Evolutionary conservation across 495 filamentous ascomycete genomes (phyloP), one percentile per base, ranked within the genome.

Genomic region (Hypoxylon lienhwacheense): DNA sequence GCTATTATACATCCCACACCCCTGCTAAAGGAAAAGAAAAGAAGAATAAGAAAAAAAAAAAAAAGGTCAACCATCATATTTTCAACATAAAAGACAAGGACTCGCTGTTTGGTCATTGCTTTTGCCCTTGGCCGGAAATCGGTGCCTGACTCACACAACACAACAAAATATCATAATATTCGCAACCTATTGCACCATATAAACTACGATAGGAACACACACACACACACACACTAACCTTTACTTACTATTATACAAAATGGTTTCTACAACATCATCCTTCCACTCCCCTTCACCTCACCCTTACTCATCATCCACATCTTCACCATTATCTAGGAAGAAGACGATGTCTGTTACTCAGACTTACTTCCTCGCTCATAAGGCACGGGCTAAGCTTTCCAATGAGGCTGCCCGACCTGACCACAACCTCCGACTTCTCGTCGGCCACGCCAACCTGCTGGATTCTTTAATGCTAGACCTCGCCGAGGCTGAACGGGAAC

Each of bases 321-420:
- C 55, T 12, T 58, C 50, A 60, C 43, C 55, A 35, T 58, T 60
- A 12, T 61, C 59, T 20, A 66, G 71, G 64, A 66, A 70, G 66
- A 74, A 84, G 63, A 91, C 87, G 77, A 97, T 98, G 93, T 90
- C 85, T 69, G 85, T 97, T 73, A 91, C 93, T 3, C 89, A 97
- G 76, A 97, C 91, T 55, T 97, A 96, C 85, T 95, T 89, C 78
- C 85, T 97, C 62, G 93, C 95, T 66, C 89, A 95, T 80, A 90
- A 90, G 73, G 93, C 93, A 69, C 84, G 93, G 62, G 85, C 84
- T 69, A 97, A 98, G 89, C 91, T 98, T 65, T 88, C 89, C 51
- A 81, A 78, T 44, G 91, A 97, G 75, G 93, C 93, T 79, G 82
- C 84, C 72, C 84, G 84, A 53, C 78, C 86, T 61, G 95, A 97